Evolutionary conservation across 768 basidiomycete species (phyloP).

Genomic region (Tulasnella sp.): DNA sequence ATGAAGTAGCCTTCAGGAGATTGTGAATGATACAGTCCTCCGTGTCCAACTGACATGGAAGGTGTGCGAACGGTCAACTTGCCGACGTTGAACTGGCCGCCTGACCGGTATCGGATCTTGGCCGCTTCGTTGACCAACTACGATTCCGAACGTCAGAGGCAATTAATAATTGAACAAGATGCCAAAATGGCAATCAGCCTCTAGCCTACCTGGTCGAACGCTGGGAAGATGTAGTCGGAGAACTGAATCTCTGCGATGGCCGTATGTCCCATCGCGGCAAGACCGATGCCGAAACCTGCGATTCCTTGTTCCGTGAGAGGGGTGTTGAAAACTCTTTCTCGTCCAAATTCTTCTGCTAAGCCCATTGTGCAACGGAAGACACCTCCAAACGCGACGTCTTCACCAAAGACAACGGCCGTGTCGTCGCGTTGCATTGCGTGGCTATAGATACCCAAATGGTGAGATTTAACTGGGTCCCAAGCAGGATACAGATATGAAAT

Average conservation of each 20-base stretch:
- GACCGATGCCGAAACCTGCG: conserved; percentile 88
- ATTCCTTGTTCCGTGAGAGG: conserved; percentile 92
- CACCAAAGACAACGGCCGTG: conserved; percentile 80
- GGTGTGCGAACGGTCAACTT: conserved; percentile 34
- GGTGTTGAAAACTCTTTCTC: conserved; percentile 93
- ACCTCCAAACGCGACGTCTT: conserved; percentile 87
- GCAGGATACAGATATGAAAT: conserved; percentile 10
- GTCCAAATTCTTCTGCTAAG: conserved; percentile 90
- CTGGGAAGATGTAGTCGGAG: conserved; percentile 87
- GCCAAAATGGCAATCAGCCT: neutral
- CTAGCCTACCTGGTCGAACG: conserved; percentile 79
- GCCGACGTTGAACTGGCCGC: conserved; percentile 73
- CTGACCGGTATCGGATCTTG: conserved; percentile 86
- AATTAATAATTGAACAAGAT: too few species aligned
- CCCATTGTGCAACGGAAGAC: conserved; percentile 95
- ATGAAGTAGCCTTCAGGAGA: conserved; percentile 94
- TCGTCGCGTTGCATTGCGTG: conserved; percentile 83
- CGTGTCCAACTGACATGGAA: conserved; percentile 85
- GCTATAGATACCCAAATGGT: conserved; percentile 38
- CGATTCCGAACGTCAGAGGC: too few species aligned
- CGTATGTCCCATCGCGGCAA: conserved; percentile 89
- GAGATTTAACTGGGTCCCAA: conserved; percentile 3
- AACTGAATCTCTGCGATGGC: conserved; percentile 90
- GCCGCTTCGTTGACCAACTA: conserved; percentile 94
- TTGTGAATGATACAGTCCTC: conserved; percentile 91